Evolutionary conservation across 1,284 basidiomycete genomes (phyloP).

Genomic region (Moesziomyces antarcticus): DNA sequence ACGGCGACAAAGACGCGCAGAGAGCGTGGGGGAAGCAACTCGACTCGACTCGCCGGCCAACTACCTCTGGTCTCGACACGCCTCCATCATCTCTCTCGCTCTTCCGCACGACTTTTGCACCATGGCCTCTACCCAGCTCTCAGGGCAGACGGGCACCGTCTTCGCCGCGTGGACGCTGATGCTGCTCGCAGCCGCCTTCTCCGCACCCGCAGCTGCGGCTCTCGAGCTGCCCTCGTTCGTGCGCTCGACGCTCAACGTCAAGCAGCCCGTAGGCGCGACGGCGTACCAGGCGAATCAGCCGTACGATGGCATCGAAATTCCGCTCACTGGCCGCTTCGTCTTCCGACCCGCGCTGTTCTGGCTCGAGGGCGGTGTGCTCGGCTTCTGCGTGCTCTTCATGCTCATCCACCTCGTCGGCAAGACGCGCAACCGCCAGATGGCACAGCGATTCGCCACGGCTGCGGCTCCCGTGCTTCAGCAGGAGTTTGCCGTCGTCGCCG

Average conservation of each 20-base stretch:
- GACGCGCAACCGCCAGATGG: conserved; percentile 48
- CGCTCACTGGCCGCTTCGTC: conserved; percentile 35
- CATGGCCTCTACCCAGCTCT: conserved; percentile 20
- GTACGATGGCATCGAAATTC: conserved; percentile 40
- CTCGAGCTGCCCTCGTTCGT: conserved; percentile 41
- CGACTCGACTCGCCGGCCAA: neutral
- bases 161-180: conserved; percentile 45
- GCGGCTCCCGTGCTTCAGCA: conserved; percentile 46
- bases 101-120: neutral
- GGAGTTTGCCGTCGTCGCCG: conserved; percentile 54
- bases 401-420: conserved; percentile 54
- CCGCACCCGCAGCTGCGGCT: conserved; percentile 11
- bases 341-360: conserved; percentile 53
- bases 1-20: no score
- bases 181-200: conserved; percentile 30
- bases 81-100: no score
- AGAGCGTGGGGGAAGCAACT: neutral
- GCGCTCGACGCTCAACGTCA: conserved; percentile 8
- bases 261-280: conserved; percentile 32
- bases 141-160: conserved; percentile 21
- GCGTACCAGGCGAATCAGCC: conserved; percentile 45
- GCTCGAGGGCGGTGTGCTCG: conserved; percentile 50
- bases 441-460: conserved; percentile 32
- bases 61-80: neutral
- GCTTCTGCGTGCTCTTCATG: conserved; percentile 46